Percentiles rank a stretch among this genome's conserved stretches.
Evolutionary conservation across 2,329 filamentous ascomycete genomes (phyloP).

Genomic region (Escovopsis weberi): DNA sequence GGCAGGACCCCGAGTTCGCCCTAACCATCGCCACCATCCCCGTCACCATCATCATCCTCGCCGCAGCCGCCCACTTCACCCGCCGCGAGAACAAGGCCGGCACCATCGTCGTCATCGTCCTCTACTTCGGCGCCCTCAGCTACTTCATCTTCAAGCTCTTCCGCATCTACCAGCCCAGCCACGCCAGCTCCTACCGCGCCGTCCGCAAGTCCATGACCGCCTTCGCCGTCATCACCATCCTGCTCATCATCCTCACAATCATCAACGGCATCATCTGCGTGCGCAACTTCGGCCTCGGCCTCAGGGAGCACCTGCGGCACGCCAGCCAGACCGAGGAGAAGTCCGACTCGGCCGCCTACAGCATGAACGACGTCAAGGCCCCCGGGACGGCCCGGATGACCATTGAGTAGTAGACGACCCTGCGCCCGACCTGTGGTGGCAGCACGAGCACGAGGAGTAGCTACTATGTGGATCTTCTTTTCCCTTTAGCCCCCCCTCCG

Average conservation of each 20-base stretch:
- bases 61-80: constrained; percentile 74
- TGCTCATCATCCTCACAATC: constrained; percentile 81
- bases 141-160: constrained; percentile 99
- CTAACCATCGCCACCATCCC: constrained; percentile 83
- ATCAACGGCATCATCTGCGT: constrained; percentile 76
- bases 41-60: constrained; percentile 76
- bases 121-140: constrained; percentile 77
- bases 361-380: constrained; percentile 41
- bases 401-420: constrained; percentile 31
- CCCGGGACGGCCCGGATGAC: constrained; percentile 43
- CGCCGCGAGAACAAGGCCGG: constrained; percentile 67
- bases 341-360: constrained; percentile 41
- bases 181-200: constrained; percentile 50
- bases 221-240: constrained; percentile 84
- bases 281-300: constrained; percentile 74
- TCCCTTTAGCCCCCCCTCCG: no score
- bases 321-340: constrained; percentile 35
- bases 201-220: constrained; percentile 78
- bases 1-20: constrained; percentile 59
- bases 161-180: constrained; percentile 68
- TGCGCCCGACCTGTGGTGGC: no score
- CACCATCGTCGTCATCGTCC: constrained; percentile 63
- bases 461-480: no score
- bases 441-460: no score
- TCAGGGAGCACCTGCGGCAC: constrained; percentile 71